Base-by-base conservation (phyloP, 495 filamentous ascomycete genomes). In the Hypoxylon rickii region DNA sequence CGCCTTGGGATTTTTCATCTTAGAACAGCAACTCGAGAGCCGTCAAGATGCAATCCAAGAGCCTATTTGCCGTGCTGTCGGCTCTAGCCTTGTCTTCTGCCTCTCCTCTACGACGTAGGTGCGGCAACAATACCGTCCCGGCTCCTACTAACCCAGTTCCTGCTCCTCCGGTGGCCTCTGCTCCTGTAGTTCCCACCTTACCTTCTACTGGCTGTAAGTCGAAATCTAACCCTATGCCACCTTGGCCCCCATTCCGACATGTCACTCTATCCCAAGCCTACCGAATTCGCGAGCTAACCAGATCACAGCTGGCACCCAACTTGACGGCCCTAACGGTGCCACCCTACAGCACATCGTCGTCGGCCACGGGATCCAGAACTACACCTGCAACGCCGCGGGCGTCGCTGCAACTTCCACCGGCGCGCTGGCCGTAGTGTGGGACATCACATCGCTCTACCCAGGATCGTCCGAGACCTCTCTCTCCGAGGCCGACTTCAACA, bases 331-430 rank as follows among this genome's bases (percentile, higher is more conserved):
- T 3, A 67, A 71, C 8, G 24, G 70, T 8, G 69, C 68, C 29
- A 70, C 65, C 10, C 76, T 90, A 47, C 80, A 83, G 68, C 79
- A 82, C 66, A 77, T 90, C 58, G 82, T 79, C 45, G 51, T 90
- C 45, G 88, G 87, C 58, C 84, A 84, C 24, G 88, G 88, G 45
- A 84, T 86, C 55, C 88, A 92, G 62, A 92, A 92, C 75, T 92
- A 92, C 75, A 87, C 82, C 19, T 92, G 88, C 67, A 50, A 62
- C 7, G 46, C 61, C 11, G 47, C 59, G n/a, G 61, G 70, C 39
- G 60, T 67, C 17, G 41, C 55, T 1, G 50, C 64, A 13, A 51
- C 58, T 1, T 67, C 80, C 19, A 65, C 70, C 31, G 88, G 88
- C 18, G 88, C 88, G 19, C 71, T 84, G 13, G 89, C 89, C 10